Base-by-base conservation (phyloP, 2,329 filamentous ascomycete species). In the Calonectria crousiana region DNA sequence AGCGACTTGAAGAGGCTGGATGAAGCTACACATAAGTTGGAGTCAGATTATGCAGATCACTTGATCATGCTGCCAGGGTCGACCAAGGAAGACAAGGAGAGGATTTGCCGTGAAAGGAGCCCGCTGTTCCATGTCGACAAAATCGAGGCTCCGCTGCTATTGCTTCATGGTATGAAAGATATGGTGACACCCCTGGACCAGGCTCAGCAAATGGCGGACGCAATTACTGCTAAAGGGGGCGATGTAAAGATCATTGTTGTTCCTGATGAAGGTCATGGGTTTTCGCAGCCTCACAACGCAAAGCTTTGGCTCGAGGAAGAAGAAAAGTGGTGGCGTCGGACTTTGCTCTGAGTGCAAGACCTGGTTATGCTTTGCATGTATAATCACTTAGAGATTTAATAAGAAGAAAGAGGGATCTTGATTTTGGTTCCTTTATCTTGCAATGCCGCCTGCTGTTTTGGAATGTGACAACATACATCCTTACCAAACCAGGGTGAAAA, bases 181-280 rank as follows among this genome's bases (percentile, higher is more conserved):
- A 88, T 87, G 51, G 87, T 93, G 2, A 91, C 92, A 20, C 91
- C 91, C 0, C 80, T 89, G n/a, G 84, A 86, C 20, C 91, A 93
- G 79, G 89, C 89, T 3, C 82, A 86, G 38, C 85, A 88, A 67
- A 90, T 93, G 81, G 86, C 88, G 13, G 81, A 82, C 51, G 84
- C 85, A n/a, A 83, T 91, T 28, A 81, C 81, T 67, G 77, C 80
- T 13, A 83, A 82, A 2, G 87, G 86, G 0, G 84, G 85, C 1
- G 82, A 88, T 32, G 88, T 90, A 6, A 84, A 85, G 71, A 80
- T 90, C 4, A 83, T 90, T 20, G 83, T 89, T 34, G 86, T 87
- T 38, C 82, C 86, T 4, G 88, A 86, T 3, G 89, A 91, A 76
- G 89, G 89, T 0, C 89, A 91, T 78, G 86, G 87, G 62, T 89